A percentile compares a stretch with the other conserved stretches of the same genome.
These are phyloP conservation scores for Paspalum notatum DNA, from an alignment of 176 grass and related monocot species.

Conservation along the genomic window DNA sequence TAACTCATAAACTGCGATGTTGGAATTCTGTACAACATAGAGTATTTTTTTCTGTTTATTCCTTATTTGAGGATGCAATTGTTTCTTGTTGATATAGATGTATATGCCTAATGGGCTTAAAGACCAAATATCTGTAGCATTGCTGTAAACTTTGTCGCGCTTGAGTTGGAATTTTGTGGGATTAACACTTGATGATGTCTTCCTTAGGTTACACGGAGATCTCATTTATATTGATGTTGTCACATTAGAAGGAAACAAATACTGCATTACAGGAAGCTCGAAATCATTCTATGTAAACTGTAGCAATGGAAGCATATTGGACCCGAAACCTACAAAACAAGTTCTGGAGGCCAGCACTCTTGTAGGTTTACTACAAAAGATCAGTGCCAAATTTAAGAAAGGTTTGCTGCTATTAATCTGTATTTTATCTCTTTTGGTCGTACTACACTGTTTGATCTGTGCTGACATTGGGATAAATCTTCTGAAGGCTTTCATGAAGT, in stretches of 20 bases:
- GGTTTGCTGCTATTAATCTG: slow-evolving; percentile 49
- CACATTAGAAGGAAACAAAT: slow-evolving; percentile 87
- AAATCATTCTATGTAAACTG: slow-evolving; percentile 90
- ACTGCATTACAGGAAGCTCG: slow-evolving; percentile 91
- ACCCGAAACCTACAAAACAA: slow-evolving; percentile 79
- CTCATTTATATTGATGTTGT: slow-evolving; percentile 92
- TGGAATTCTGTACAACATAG: neutral
- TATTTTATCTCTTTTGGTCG: neutral
- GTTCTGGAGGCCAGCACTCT: slow-evolving; percentile 77
- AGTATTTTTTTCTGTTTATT: neutral
- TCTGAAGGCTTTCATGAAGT: slow-evolving; percentile 84
- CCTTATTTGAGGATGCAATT: neutral
- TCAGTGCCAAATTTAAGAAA: slow-evolving; percentile 97
- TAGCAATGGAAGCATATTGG: slow-evolving; percentile 67
- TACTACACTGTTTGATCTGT: slow-evolving; percentile 12
- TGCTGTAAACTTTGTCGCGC: neutral
- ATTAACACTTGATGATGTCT: slow-evolving; percentile 28
- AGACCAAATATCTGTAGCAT: neutral
- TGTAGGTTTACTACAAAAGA: slow-evolving; percentile 81
- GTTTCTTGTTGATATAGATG: neutral
- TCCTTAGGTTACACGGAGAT: slow-evolving; percentile 83
- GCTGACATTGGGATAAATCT: slow-evolving; percentile 39
- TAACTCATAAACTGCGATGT: neutral
- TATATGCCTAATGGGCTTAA: slow-evolving; percentile 9
- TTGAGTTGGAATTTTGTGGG: slow-evolving; percentile 2